Evolutionary conservation across 305 asterid species (phyloP).

Genomic region (Vinca major): DNA sequence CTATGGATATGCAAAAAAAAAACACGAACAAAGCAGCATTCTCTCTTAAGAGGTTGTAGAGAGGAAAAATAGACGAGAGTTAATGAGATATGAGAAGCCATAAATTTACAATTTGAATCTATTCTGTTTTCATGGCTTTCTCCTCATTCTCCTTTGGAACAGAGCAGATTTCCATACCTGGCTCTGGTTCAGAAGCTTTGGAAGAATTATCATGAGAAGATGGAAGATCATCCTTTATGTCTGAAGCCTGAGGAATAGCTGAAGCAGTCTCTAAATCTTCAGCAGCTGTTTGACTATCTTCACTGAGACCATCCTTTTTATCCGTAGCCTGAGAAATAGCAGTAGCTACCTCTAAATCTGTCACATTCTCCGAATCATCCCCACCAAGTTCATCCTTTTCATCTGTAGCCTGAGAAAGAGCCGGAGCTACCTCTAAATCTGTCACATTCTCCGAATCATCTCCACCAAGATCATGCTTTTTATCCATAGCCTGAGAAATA

Average conservation of each 20-base stretch:
- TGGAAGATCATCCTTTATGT: conserved; percentile 9
- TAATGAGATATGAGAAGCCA: not conserved
- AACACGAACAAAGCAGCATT: too few species aligned
- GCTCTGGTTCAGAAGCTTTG: conserved; percentile 3
- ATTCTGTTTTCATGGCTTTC: conserved; percentile 6
- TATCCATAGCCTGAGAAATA: not conserved
- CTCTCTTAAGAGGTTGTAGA: not conserved
- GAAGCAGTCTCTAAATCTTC: conserved; percentile 15
- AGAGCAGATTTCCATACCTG: conserved; percentile 6
- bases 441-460: not conserved
- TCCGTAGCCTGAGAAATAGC: conserved; percentile 9
- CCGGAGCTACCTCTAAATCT: not conserved
- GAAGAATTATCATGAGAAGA: conserved; percentile 13
- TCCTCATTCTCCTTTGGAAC: conserved; percentile 3
- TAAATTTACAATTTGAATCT: not conserved
- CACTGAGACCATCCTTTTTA: conserved; percentile 8
- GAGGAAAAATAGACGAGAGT: not conserved
- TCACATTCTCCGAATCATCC: not conserved
- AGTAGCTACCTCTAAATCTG: not conserved
- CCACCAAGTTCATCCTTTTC: not conserved
- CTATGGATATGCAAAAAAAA: not conserved
- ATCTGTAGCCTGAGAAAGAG: not conserved
- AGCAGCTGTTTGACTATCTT: conserved; percentile 12
- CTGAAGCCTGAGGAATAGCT: conserved; percentile 9
- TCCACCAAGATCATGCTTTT: not conserved